Evolutionary conservation across 2,329 filamentous ascomycete species (phyloP).

Genomic region (Ophiostoma triangulosporum): DNA sequence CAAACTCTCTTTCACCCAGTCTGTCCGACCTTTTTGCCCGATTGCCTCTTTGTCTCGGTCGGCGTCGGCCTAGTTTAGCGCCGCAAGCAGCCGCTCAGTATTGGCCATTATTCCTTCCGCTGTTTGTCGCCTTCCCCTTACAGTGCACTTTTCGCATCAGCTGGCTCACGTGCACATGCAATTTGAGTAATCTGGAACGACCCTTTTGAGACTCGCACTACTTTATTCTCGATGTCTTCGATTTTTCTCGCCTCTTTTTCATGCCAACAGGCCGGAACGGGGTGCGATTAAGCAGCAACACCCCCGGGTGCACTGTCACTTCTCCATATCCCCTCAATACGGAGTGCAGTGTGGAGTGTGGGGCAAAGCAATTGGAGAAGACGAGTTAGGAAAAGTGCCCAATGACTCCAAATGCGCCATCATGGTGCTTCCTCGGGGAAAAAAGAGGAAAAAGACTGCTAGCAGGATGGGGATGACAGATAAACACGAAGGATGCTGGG

Average conservation of each 20-base stretch:
- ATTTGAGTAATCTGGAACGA: no score
- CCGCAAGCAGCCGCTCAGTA: not conserved
- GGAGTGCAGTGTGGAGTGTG: not conserved
- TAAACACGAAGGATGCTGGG: not conserved
- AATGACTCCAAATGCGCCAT: not conserved
- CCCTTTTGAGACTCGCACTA: no score
- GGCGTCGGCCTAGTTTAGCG: not conserved
- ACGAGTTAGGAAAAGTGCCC: not conserved
- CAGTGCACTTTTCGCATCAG: no score
- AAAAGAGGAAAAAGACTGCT: conserved; percentile 1
- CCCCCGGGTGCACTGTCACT: not conserved
- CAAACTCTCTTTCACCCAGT: not conserved
- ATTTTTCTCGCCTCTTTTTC: no score
- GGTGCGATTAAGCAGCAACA: not conserved
- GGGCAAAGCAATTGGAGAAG: not conserved
- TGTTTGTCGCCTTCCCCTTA: not conserved
- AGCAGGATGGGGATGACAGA: not conserved
- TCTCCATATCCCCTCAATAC: not conserved
- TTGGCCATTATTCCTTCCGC: not conserved
- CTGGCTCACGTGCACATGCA: no score
- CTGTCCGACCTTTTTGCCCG: no score
- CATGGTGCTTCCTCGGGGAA: conserved; percentile 2
- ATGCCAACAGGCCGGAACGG: not conserved
- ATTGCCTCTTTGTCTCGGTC: not conserved
- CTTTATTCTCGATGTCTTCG: no score